Evolutionary conservation across 495 filamentous ascomycete genomes (phyloP).

Genomic region (Talaromyces liani): DNA sequence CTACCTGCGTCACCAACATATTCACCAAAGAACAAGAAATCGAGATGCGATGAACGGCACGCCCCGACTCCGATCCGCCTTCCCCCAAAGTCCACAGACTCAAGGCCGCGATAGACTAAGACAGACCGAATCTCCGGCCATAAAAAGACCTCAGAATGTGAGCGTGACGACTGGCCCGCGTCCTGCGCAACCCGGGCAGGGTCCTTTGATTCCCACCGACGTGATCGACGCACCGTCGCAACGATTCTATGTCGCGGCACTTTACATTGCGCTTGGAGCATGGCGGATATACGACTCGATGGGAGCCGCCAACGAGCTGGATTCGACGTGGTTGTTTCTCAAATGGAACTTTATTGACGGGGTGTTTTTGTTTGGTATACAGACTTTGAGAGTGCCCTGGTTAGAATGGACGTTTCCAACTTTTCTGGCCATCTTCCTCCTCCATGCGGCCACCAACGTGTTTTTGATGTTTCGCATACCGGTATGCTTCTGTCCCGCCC

Average conservation of each 20-base stretch:
- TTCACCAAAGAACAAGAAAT: neutral
- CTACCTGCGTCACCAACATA: neutral
- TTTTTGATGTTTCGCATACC: slow-evolving; percentile 90
- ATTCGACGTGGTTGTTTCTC: slow-evolving; percentile 78
- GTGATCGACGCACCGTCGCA: slow-evolving; percentile 83
- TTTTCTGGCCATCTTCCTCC: slow-evolving; percentile 54
- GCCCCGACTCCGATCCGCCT: slow-evolving; percentile 65
- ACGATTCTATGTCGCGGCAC: slow-evolving; percentile 70
- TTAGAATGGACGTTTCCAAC: slow-evolving; percentile 76
- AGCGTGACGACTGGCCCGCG: neutral
- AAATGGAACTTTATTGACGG: slow-evolving; percentile 88
- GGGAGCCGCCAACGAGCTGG: slow-evolving; percentile 65
- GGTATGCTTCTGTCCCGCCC: slow-evolving; percentile 33
- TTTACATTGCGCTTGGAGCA: slow-evolving; percentile 64
- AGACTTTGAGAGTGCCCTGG: slow-evolving; percentile 87
- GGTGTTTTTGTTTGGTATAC: slow-evolving; percentile 75
- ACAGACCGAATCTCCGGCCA: slow-evolving; percentile 1
- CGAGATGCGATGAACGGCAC: slow-evolving; percentile 67
- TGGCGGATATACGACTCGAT: slow-evolving; percentile 84
- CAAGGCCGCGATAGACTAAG: slow-evolving; percentile 14
- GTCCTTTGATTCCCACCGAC: slow-evolving; percentile 65
- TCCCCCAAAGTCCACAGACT: slow-evolving; percentile 55
- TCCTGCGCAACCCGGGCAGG: slow-evolving; percentile 5
- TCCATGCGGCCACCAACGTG: slow-evolving; percentile 64
- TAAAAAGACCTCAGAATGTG: slow-evolving; percentile 3